A percentile compares a stretch with the other conserved stretches of the same genome.
Evolutionary conservation across 305 asterid species (phyloP).

Genomic region (Solanum hybrid): DNA sequence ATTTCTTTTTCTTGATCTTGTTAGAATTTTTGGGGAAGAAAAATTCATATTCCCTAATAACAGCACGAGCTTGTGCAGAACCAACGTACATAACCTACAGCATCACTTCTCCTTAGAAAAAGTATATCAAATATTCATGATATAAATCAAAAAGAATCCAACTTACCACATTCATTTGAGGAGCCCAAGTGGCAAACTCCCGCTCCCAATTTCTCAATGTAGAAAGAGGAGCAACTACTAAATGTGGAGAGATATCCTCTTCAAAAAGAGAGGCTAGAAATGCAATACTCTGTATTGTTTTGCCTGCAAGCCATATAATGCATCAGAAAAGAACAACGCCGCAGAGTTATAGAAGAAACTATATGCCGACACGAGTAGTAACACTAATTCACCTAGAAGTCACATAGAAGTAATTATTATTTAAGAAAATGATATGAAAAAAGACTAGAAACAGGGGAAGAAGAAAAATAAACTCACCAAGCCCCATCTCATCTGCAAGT

Average conservation of each 20-base stretch:
- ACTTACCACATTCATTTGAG: slow-evolving; percentile 98
- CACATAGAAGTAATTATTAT: background rate
- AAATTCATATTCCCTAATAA: slow-evolving; percentile 84
- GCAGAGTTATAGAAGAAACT: background rate
- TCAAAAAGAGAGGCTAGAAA: slow-evolving; percentile 82
- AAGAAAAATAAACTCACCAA: slow-evolving; percentile 49
- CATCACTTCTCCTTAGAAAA: slow-evolving; percentile 23
- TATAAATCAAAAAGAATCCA: background rate
- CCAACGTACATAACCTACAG: slow-evolving; percentile 96
- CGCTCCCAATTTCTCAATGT: slow-evolving; percentile 98
- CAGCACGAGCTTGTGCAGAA: slow-evolving; percentile 66
- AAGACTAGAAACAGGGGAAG: slow-evolving; percentile 7
- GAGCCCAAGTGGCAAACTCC: slow-evolving; percentile 99
- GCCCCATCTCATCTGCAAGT: slow-evolving; percentile 99
- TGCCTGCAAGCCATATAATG: slow-evolving; percentile 48
- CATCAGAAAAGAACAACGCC: slow-evolving; percentile 8
- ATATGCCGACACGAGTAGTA: background rate
- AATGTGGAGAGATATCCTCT: slow-evolving; percentile 74
- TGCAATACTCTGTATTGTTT: slow-evolving; percentile 98
- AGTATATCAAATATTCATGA: background rate
- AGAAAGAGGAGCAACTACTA: slow-evolving; percentile 97
- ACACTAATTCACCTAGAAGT: background rate
- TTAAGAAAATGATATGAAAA: background rate
- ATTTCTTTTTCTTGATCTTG: slow-evolving; percentile 76
- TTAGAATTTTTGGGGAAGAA: slow-evolving; percentile 66